phyloP scores from a whole-genome alignment of 202 grass and related monocot species.

The Zizania palustris region DNA sequence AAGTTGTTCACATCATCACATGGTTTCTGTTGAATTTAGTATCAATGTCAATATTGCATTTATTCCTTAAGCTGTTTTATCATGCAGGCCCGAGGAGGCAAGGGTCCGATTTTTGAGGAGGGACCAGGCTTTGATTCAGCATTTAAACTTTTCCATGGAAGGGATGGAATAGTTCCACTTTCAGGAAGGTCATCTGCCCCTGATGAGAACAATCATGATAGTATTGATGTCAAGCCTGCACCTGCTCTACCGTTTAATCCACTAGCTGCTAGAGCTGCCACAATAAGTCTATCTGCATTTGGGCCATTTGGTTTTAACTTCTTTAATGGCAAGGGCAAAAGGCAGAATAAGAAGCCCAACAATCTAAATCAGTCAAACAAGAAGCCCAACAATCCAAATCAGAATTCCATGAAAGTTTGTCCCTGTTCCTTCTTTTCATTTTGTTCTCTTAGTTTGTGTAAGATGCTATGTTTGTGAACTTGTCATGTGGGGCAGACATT shows the following conservation, averaged over 20 bases:
- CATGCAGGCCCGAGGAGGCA: slow-evolving; percentile 61
- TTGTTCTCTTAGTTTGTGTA: neutral
- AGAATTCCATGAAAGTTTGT: slow-evolving; percentile 49
- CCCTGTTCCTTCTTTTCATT: neutral
- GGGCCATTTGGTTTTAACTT: slow-evolving; percentile 81
- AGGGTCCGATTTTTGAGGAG: slow-evolving; percentile 95
- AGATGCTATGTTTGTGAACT: slow-evolving; percentile 2
- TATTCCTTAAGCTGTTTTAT: slow-evolving; percentile 27
- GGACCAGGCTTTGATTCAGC: slow-evolving; percentile 87
- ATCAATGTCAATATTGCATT: neutral
- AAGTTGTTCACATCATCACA: slow-evolving; percentile 39
- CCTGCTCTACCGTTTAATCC: slow-evolving; percentile 68
- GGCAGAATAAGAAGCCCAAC: slow-evolving; percentile 65
- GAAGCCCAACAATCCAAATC: slow-evolving; percentile 48
- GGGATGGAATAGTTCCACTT: slow-evolving; percentile 88
- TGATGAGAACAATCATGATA: slow-evolving; percentile 39
- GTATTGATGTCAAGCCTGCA: slow-evolving; percentile 36
- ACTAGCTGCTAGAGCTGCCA: slow-evolving; percentile 78
- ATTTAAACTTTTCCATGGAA: slow-evolving; percentile 92
- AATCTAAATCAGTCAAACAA: slow-evolving; percentile 56
- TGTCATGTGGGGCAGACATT: neutral
- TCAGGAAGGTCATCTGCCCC: slow-evolving; percentile 64
- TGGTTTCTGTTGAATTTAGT: neutral
- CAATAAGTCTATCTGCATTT: slow-evolving; percentile 81
- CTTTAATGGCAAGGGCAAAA: slow-evolving; percentile 68